These are phyloP conservation scores for Leccinum insolens DNA, from an alignment of 1,284 basidiomycete genomes.

Conservation along the genomic window DNA sequence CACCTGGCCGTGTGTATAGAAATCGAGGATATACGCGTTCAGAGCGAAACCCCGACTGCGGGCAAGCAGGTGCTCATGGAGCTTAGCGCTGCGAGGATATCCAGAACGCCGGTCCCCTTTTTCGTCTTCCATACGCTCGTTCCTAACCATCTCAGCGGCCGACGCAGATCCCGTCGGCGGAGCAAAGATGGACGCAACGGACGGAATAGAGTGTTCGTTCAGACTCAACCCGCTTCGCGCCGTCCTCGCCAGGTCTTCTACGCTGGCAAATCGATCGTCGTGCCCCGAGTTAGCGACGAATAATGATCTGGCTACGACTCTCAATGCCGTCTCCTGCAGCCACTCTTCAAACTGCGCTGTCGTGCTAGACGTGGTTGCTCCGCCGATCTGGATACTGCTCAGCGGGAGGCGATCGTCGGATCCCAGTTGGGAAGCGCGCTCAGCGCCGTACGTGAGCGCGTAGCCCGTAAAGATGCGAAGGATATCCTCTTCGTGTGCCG, in stretches of 20 bases:
- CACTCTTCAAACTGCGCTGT: slow-evolving; percentile 28
- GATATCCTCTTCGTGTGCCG: slow-evolving; percentile 52
- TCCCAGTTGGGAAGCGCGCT: slow-evolving; percentile 40
- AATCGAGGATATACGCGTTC: slow-evolving; percentile 70
- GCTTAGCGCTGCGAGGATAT: background rate
- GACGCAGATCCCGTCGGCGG: background rate
- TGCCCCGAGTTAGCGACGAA: slow-evolving; percentile 71
- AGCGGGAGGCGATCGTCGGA: slow-evolving; percentile 50
- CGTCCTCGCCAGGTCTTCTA: slow-evolving; percentile 55
- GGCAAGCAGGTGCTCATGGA: background rate
- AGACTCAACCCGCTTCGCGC: slow-evolving; percentile 54
- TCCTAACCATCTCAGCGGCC: background rate
- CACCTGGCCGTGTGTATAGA: slow-evolving; percentile 65
- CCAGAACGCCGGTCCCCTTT: slow-evolving; percentile 4
- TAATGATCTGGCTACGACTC: slow-evolving; percentile 47
- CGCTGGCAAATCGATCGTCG: slow-evolving; percentile 50
- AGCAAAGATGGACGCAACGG: slow-evolving; percentile 46
- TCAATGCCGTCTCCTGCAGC: slow-evolving; percentile 42
- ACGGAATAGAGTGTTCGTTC: slow-evolving; percentile 61
- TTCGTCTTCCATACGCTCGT: background rate
- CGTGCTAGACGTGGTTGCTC: slow-evolving; percentile 8
- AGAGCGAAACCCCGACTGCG: slow-evolving; percentile 34
- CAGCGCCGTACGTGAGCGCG: slow-evolving; percentile 48
- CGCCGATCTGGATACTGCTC: slow-evolving; percentile 36
- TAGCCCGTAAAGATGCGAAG: slow-evolving; percentile 57